Evolutionary conservation across 2,329 filamentous ascomycete genomes (phyloP), one percentile per base, ranked within the genome.

Genomic region (Nakataea oryzae): DNA sequence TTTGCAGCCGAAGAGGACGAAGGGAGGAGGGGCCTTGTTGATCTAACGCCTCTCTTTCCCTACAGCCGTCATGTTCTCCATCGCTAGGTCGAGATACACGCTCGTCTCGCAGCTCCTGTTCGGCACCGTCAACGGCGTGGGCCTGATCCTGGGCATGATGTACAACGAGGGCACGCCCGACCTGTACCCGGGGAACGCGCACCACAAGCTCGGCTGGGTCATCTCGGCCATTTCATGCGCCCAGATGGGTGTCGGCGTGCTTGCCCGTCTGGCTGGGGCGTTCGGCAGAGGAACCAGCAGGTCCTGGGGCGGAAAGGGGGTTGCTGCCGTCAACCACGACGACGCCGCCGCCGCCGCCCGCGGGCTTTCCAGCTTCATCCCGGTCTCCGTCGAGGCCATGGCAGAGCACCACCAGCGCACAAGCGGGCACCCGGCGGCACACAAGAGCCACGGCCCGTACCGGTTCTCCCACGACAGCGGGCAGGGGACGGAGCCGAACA

Each of bases 151-250:
- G 29, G 86, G 84, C 9, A 81, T 84, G 59, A 76, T 91, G 41
- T 96, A 96, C 78, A 91, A 95, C 72, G 80, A 83, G 63, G 86
- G 83, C 65, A 96, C 91, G 0, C 91, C 92, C 1, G 90, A 96
- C 70, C 77, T 97, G 27, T 97, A 96, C 72, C 86, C 86, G 34
- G 87, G 89, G 71, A 96, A 96, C 71, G 84, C 88, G n/a, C 93
- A 97, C 73, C 87, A 92, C 76, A 92, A 90, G 73, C 81, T 93
- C 56, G 92, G 92, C 62, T 97, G 93, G 93, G 79, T 90, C 55
- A 81, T 88, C 32, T 93, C 89, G 3, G 89, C 85, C 79, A 78
- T 93, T 4, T 80, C 89, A 13, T 80, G 80, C 61, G 85, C 82
- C 0, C 93, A 96, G 76, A 81, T 88, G 21, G 69, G 88, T 54